Evolutionary conservation across 495 filamentous ascomycete genomes (phyloP).

Genomic region (Chaetomium cochliodes): DNA sequence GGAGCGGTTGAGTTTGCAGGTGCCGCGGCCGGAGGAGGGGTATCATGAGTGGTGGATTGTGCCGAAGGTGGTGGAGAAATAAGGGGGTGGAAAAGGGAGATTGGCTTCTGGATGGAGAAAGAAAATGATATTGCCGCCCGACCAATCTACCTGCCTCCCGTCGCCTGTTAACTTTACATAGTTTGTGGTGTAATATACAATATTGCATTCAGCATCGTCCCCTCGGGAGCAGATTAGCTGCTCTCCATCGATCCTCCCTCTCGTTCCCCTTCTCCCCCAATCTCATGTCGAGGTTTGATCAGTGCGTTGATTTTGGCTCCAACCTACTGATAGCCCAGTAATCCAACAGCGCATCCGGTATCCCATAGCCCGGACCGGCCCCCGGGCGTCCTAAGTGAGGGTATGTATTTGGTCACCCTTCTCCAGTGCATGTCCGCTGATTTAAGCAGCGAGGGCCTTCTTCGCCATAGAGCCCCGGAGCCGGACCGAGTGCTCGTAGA

Average conservation of each 20-base stretch:
- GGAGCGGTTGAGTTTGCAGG: slow-evolving; percentile 47
- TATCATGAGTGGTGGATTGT: slow-evolving; percentile 82
- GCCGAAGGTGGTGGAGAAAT: slow-evolving; percentile 53
- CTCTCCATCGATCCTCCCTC: not conserved
- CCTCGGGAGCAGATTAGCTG: not conserved
- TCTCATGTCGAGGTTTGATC: not conserved
- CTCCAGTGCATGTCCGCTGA: too few relatives aligned
- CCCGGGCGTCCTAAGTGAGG: not conserved
- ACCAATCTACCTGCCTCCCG: not conserved
- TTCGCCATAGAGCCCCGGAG: slow-evolving; percentile 45
- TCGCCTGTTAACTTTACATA: not conserved
- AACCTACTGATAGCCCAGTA: not conserved
- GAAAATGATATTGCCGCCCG: not conserved
- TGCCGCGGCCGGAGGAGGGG: slow-evolving; percentile 54
- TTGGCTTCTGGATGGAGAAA: not conserved
- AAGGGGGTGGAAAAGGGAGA: not conserved
- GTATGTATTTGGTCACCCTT: not conserved
- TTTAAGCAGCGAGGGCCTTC: slow-evolving; percentile 42
- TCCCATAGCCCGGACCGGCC: not conserved
- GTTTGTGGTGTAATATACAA: slow-evolving; percentile 1
- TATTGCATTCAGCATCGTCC: not conserved
- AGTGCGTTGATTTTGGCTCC: not conserved
- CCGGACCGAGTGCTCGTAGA: slow-evolving; percentile 55
- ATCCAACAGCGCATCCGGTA: not conserved
- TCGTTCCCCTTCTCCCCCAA: not conserved